Percentiles rank a stretch among this genome's conserved stretches.
phyloP scores from a whole-genome alignment of 345 rosid genomes.

The Moricandia moricandioides region DNA sequence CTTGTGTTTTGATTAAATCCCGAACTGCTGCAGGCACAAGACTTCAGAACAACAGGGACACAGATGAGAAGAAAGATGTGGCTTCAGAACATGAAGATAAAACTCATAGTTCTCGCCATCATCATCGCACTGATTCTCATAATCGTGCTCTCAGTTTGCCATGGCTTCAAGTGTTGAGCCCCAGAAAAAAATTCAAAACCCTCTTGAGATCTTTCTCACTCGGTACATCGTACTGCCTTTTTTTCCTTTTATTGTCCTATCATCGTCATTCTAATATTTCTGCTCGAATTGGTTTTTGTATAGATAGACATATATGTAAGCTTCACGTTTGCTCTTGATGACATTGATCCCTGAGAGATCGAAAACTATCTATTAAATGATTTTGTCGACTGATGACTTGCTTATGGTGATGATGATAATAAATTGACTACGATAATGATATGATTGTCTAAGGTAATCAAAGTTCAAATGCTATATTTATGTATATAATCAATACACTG shows the following conservation, averaged over 20 bases:
- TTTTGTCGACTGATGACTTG: slow-evolving; percentile 21
- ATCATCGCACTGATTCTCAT: slow-evolving; percentile 65
- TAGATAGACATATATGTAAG: slow-evolving; percentile 40
- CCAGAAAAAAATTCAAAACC: slow-evolving; percentile 6
- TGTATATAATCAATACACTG: not conserved
- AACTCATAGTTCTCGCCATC: slow-evolving; percentile 80
- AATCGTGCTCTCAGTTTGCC: slow-evolving; percentile 77
- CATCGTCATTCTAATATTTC: slow-evolving; percentile 34
- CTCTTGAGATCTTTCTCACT: slow-evolving; percentile 29
- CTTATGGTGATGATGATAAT: slow-evolving; percentile 1
- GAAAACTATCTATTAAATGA: slow-evolving; percentile 27
- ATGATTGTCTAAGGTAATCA: not conserved
- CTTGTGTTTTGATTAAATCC: not conserved
- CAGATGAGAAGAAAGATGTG: slow-evolving; percentile 96
- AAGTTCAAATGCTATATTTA: not conserved
- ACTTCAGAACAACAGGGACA: slow-evolving; percentile 88
- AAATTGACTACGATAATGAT: not conserved
- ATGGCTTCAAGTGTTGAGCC: slow-evolving; percentile 66
- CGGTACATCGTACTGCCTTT: slow-evolving; percentile 18
- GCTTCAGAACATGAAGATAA: slow-evolving; percentile 96
- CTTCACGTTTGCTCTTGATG: slow-evolving; percentile 27
- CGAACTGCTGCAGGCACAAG: slow-evolving; percentile 69
- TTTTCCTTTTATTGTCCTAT: slow-evolving; percentile 21
- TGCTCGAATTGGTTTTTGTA: slow-evolving; percentile 41
- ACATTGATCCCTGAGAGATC: slow-evolving; percentile 27